Evolutionary conservation across 2,329 filamentous ascomycete genomes (phyloP).

Genomic region (Graphilbum sp.): DNA sequence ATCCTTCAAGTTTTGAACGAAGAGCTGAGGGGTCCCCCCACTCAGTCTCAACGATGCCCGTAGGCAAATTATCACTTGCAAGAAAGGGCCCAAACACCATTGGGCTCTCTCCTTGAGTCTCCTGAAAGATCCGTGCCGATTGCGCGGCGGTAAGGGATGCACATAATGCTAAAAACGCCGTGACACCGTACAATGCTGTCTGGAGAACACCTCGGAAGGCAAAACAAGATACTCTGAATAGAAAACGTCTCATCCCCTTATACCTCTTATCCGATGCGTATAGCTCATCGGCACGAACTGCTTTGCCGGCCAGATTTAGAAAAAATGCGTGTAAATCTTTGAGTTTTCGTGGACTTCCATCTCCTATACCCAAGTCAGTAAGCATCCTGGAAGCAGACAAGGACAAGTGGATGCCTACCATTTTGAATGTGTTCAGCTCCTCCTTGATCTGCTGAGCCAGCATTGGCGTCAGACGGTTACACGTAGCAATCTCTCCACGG

Average conservation of each 20-base stretch:
- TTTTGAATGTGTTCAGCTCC: constrained; percentile 98
- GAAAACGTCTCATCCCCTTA: too few relatives aligned
- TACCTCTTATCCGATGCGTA: too few relatives aligned
- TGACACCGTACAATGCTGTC: constrained; percentile 14
- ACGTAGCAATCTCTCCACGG: constrained; percentile 88
- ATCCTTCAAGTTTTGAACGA: too few relatives aligned
- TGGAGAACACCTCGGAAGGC: constrained; percentile 6
- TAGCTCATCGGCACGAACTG: neutral
- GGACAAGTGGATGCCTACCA: constrained; percentile 44
- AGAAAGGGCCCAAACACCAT: too few relatives aligned
- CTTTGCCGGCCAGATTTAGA: constrained; percentile 33
- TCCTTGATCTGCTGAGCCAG: constrained; percentile 98
- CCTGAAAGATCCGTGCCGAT: too few relatives aligned
- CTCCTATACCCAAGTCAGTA: constrained; percentile 41
- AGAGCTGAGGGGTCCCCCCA: too few relatives aligned
- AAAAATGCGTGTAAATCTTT: constrained; percentile 99
- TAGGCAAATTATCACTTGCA: too few relatives aligned
- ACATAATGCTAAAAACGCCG: constrained; percentile 10
- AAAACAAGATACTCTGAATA: too few relatives aligned
- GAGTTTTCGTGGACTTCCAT: constrained; percentile 99
- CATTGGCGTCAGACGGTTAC: constrained; percentile 92
- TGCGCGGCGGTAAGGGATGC: too few relatives aligned
- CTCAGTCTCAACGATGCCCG: too few relatives aligned
- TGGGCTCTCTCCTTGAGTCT: too few relatives aligned
- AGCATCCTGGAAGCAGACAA: neutral